phyloP scores from a whole-genome alignment of 2,329 filamentous ascomycete species.

The Xylariaceae sp. region DNA sequence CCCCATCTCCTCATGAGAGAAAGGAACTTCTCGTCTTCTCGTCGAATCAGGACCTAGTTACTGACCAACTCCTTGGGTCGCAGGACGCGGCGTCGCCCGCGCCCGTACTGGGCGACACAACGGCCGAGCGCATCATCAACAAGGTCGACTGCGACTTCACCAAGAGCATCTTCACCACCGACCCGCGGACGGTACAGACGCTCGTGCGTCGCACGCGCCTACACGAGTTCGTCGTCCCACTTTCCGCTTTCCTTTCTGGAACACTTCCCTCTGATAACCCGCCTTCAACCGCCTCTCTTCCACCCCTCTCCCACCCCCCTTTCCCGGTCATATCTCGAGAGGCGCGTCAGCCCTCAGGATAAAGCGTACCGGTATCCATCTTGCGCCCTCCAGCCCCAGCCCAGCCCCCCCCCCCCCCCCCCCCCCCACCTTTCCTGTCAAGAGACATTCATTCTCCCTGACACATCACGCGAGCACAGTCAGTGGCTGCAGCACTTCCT shows the following conservation, averaged over 20 bases:
- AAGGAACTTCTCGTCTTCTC: too few species aligned
- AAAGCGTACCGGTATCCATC: neutral
- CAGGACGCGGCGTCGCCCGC: constrained; percentile 10
- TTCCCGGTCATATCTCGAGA: neutral
- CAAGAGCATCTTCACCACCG: constrained; percentile 10
- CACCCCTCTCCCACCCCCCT: neutral
- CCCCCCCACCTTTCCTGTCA: too few species aligned
- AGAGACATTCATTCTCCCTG: too few species aligned
- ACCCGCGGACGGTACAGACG: constrained; percentile 10
- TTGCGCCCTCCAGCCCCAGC: neutral
- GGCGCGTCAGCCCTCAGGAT: too few species aligned
- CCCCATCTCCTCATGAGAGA: too few species aligned
- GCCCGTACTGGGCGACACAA: constrained; percentile 11
- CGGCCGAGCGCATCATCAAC: constrained; percentile 14
- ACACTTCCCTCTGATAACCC: too few species aligned
- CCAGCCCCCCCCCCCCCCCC: neutral
- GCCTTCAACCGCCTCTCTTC: neutral
- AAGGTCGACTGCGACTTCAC: constrained; percentile 12
- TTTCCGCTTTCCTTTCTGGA: too few species aligned
- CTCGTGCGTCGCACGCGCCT: constrained; percentile 10
- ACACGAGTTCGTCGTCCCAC: too few species aligned
- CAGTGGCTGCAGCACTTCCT: constrained; percentile 16
- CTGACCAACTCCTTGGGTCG: too few species aligned
- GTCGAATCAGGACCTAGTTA: too few species aligned
- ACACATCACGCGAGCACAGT: too few species aligned